Conservation (phyloP, 2,329 filamentous ascomycete genomes). For the Chaetomiaceae sp. region DNA sequence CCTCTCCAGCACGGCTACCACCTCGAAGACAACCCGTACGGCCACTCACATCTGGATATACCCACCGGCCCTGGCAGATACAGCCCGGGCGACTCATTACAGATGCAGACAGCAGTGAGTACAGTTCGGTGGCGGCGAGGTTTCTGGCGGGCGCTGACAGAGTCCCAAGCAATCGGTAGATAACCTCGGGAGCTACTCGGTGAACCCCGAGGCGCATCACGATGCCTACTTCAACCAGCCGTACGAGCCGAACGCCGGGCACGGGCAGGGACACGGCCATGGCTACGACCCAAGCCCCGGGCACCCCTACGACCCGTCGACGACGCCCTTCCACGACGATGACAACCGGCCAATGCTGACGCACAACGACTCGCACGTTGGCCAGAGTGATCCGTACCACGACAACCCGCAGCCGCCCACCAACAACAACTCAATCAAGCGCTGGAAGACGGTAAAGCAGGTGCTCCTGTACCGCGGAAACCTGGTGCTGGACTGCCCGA, state of each 20-base stretch:
- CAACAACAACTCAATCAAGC: constrained; percentile 60
- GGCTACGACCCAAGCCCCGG: constrained; percentile 48
- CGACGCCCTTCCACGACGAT: constrained; percentile 61
- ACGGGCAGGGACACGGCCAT: constrained; percentile 37
- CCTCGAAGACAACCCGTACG: constrained; percentile 72
- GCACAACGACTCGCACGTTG: constrained; percentile 47
- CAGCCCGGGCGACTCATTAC: constrained; percentile 69
- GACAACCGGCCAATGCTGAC: constrained; percentile 73
- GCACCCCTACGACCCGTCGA: too few species aligned
- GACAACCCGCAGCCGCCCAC: constrained; percentile 39
- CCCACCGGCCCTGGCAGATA: constrained; percentile 54
- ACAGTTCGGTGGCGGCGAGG: background rate
- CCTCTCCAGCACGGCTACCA: constrained; percentile 73
- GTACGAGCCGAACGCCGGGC: constrained; percentile 65
- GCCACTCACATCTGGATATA: constrained; percentile 60
- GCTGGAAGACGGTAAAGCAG: constrained; percentile 98
- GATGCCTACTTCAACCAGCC: constrained; percentile 81
- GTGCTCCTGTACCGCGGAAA: constrained; percentile 97
- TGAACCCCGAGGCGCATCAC: constrained; percentile 81
- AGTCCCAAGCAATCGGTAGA: constrained; percentile 49
- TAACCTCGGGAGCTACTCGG: constrained; percentile 54
- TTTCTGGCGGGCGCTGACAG: constrained; percentile 19
- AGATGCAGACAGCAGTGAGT: constrained; percentile 79
- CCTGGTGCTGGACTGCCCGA: constrained; percentile 91
- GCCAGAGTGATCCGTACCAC: constrained; percentile 39